Percentiles rank a stretch among this genome's conserved stretches.
Conservation (phyloP, 2,329 filamentous ascomycete genomes). For the Clarireedia sp. region DNA sequence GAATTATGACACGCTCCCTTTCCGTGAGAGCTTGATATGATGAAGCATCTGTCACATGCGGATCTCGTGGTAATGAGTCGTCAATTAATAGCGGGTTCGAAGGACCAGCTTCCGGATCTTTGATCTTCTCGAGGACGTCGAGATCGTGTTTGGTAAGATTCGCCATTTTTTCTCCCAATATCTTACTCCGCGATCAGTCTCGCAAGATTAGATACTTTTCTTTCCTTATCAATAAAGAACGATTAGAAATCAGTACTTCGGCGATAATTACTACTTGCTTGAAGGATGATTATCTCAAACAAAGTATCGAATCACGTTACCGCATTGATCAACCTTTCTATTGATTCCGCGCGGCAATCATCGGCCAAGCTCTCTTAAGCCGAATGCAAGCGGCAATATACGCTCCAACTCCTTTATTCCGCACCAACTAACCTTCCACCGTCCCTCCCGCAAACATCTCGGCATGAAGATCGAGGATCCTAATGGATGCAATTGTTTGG, state of each 20-base stretch:
- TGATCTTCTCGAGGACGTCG: conserved; percentile 58
- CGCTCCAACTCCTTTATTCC: no score
- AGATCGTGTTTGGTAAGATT: conserved; percentile 50
- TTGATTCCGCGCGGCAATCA: background rate
- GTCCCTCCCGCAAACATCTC: no score
- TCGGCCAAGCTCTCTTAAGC: background rate
- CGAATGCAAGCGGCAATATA: background rate
- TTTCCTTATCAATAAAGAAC: no score
- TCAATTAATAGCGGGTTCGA: conserved; percentile 47
- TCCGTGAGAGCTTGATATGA: conserved; percentile 44
- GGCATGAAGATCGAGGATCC: no score
- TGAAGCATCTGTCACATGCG: conserved; percentile 43
- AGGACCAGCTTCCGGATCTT: conserved; percentile 56
- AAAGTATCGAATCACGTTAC: background rate
- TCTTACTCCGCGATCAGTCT: no score
- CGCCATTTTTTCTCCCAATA: conserved; percentile 27
- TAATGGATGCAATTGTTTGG: background rate
- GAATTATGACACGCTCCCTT: conserved; percentile 46
- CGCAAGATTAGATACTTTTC: background rate
- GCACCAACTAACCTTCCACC: no score
- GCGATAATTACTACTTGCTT: background rate
- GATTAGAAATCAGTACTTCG: background rate
- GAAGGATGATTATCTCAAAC: background rate
- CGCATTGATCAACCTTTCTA: no score
- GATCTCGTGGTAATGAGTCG: conserved; percentile 43